These are phyloP conservation scores for Haplosporangium gracile DNA, from an alignment of 192 early-diverging fungal genomes.

Conservation along the genomic window DNA sequence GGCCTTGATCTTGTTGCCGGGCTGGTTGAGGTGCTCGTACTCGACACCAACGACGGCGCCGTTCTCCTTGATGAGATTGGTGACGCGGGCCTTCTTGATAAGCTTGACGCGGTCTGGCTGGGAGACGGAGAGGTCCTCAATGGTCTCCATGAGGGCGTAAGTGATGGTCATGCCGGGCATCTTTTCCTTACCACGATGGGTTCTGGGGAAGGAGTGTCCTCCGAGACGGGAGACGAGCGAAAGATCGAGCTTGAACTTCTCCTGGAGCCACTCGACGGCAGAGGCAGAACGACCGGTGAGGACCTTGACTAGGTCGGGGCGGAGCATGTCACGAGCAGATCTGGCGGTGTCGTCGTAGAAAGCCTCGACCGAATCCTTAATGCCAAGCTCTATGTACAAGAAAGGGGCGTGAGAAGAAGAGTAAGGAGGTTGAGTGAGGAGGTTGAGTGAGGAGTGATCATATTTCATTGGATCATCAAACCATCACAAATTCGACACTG, in stretches of 20 bases:
- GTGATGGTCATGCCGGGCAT: slow-evolving; percentile 96
- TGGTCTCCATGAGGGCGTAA: slow-evolving; percentile 86
- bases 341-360: slow-evolving; percentile 91
- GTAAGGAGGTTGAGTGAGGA: neutral
- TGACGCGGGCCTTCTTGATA: slow-evolving; percentile 88
- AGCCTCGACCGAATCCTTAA: slow-evolving; percentile 85
- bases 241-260: slow-evolving; percentile 90
- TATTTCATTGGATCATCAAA: neutral
- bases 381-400: slow-evolving; percentile 54
- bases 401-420: neutral
- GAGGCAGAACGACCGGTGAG: slow-evolving; percentile 87
- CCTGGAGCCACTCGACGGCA: slow-evolving; percentile 94
- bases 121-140: slow-evolving; percentile 78
- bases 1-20: slow-evolving; percentile 71
- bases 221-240: slow-evolving; percentile 90
- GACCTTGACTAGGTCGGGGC: slow-evolving; percentile 85
- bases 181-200: slow-evolving; percentile 90
- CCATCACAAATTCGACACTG: neutral
- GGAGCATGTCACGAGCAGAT: slow-evolving; percentile 87
- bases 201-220: slow-evolving; percentile 94
- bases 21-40: slow-evolving; percentile 69
- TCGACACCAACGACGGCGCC: slow-evolving; percentile 85
- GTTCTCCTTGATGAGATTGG: slow-evolving; percentile 73
- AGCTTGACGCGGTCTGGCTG: slow-evolving; percentile 81
- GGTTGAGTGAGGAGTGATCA: neutral